Conservation (phyloP, 495 filamentous ascomycete genomes). For the Aspergillus carlsbadensis region DNA sequence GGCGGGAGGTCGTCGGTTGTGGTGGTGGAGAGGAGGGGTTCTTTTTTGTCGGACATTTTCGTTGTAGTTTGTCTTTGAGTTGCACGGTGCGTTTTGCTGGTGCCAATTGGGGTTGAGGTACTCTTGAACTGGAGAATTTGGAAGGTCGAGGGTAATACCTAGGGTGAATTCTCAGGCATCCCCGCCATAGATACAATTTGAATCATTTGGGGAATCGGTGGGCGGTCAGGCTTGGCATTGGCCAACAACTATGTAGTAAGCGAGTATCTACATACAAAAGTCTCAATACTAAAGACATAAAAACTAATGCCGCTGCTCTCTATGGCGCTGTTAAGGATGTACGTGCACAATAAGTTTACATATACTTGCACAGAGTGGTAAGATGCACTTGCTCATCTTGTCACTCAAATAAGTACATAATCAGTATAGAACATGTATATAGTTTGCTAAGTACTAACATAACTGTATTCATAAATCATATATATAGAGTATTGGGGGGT, state of each 20-base stretch:
- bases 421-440: neutral
- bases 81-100: neutral
- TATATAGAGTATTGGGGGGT: too few relatives aligned
- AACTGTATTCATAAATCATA: too few relatives aligned
- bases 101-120: neutral
- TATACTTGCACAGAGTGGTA: neutral
- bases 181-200: neutral
- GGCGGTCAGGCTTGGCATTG: conserved; percentile 13
- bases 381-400: neutral
- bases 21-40: conserved; percentile 26
- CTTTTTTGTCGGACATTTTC: conserved; percentile 37
- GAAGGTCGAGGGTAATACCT: neutral
- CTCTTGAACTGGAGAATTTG: neutral
- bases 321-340: neutral
- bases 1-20: conserved; percentile 33
- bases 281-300: neutral
- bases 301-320: neutral
- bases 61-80: conserved; percentile 2
- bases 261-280: too few relatives aligned
- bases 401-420: neutral
- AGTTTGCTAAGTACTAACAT: too few relatives aligned
- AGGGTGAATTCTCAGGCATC: too few relatives aligned
- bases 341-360: too few relatives aligned
- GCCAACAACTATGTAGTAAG: too few relatives aligned
- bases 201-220: neutral